phyloP scores from a whole-genome alignment of 495 filamentous ascomycete species.

The Podospora pseudopauciseta region DNA sequence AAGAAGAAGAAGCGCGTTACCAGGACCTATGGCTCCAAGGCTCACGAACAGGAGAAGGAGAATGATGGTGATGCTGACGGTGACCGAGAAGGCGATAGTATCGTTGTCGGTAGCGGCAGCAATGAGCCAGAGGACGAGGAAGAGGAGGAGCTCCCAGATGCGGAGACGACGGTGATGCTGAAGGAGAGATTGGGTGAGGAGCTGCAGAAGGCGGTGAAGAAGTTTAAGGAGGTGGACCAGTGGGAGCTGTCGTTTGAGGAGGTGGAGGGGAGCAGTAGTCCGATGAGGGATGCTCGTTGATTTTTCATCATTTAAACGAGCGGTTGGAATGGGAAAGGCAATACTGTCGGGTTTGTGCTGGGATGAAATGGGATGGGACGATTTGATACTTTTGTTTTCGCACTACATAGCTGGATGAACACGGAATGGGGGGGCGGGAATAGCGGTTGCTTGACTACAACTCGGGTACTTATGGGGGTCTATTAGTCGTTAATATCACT shows the following conservation, averaged over 20 bases:
- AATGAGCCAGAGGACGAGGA: conserved; percentile 23
- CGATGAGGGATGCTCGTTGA: background rate
- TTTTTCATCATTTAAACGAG: background rate
- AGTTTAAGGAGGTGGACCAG: conserved; percentile 51
- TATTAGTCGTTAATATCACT: background rate
- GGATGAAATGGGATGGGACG: background rate
- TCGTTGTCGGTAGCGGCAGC: conserved; percentile 21
- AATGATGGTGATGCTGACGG: conserved; percentile 39
- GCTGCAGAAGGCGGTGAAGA: conserved; percentile 44
- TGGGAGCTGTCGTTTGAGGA: conserved; percentile 39
- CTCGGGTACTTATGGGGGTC: background rate
- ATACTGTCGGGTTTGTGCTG: background rate
- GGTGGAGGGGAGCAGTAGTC: background rate
- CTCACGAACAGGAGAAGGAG: conserved; percentile 39
- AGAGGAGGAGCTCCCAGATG: conserved; percentile 19
- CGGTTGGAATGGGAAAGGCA: background rate
- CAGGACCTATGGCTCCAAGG: conserved; percentile 35
- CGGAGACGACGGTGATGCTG: conserved; percentile 31
- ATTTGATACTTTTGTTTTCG: background rate
- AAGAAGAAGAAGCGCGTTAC: conserved; percentile 27
- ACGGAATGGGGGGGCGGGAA: background rate
- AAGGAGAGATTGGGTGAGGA: conserved; percentile 37
- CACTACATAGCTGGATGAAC: background rate
- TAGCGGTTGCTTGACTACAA: background rate
- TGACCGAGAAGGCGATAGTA: conserved; percentile 36